These are phyloP conservation scores for Waitea zeae DNA, from an alignment of 1,284 basidiomycete genomes.

Conservation along the genomic window DNA sequence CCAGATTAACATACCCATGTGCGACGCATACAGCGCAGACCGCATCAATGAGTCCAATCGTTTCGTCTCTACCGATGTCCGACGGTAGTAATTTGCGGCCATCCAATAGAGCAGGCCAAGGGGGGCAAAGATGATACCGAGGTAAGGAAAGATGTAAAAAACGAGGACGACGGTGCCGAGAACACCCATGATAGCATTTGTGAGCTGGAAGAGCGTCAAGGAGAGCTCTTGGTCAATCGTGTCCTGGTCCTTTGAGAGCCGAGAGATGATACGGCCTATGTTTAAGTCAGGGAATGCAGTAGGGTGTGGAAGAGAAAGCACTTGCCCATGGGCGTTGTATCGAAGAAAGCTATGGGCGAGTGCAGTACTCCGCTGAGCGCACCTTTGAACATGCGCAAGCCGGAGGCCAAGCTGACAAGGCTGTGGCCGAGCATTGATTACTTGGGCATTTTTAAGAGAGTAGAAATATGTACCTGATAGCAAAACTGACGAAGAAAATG, in stretches of 20 bases:
- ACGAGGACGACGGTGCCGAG: slow-evolving; percentile 11
- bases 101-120: slow-evolving; percentile 30
- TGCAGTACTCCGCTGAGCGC: slow-evolving; percentile 18
- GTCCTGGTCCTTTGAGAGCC: slow-evolving; percentile 14
- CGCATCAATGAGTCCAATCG: slow-evolving; percentile 56
- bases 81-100: slow-evolving; percentile 32
- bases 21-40: slow-evolving; percentile 44
- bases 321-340: slow-evolving; percentile 34
- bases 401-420: slow-evolving; percentile 20
- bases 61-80: slow-evolving; percentile 46
- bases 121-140: slow-evolving; percentile 41
- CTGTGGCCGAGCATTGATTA: slow-evolving; percentile 12
- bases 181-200: slow-evolving; percentile 8
- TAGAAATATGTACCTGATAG: slow-evolving; percentile 9
- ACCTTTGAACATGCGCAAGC: slow-evolving; percentile 18
- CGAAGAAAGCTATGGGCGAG: slow-evolving; percentile 34
- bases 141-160: slow-evolving; percentile 31
- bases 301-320: slow-evolving; percentile 7
- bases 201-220: slow-evolving; percentile 6
- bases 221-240: neutral
- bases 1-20: slow-evolving; percentile 13
- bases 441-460: too few relatives aligned
- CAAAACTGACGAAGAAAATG: slow-evolving; percentile 14
- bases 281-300: slow-evolving; percentile 10
- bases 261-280: slow-evolving; percentile 19